phyloP scores from a whole-genome alignment of 345 rosid species.

The Gossypium thurberi region DNA sequence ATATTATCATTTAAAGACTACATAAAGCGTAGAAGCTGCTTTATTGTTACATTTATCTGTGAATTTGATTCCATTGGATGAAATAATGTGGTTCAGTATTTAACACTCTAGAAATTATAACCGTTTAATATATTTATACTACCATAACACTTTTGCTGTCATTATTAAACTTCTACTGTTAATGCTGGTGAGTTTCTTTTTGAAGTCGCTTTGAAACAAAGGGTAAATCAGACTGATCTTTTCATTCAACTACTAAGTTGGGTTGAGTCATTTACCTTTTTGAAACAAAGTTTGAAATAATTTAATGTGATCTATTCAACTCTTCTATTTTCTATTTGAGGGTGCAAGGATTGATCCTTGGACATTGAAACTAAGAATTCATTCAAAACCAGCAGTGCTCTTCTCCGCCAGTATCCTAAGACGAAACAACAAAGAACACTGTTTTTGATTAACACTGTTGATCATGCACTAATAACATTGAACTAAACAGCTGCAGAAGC shows the following conservation, averaged over 20 bases:
- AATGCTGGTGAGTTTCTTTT: not conserved
- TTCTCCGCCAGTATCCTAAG: no score
- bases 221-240: not conserved
- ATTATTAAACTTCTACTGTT: not conserved
- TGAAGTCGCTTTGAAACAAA: not conserved
- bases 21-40: not conserved
- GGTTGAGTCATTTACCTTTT: not conserved
- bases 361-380: not conserved
- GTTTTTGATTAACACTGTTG: no score
- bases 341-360: not conserved
- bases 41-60: not conserved
- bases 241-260: not conserved
- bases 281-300: not conserved
- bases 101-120: not conserved
- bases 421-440: no score
- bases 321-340: not conserved
- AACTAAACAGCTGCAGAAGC: no score
- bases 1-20: not conserved
- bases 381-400: no score
- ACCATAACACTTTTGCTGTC: not conserved
- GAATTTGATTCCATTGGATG: not conserved
- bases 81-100: not conserved
- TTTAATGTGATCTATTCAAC: not conserved
- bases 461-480: no score
- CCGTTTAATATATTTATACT: not conserved